Conservation (phyloP, 768 basidiomycete species). For the Phanerochaete sordida region DNA sequence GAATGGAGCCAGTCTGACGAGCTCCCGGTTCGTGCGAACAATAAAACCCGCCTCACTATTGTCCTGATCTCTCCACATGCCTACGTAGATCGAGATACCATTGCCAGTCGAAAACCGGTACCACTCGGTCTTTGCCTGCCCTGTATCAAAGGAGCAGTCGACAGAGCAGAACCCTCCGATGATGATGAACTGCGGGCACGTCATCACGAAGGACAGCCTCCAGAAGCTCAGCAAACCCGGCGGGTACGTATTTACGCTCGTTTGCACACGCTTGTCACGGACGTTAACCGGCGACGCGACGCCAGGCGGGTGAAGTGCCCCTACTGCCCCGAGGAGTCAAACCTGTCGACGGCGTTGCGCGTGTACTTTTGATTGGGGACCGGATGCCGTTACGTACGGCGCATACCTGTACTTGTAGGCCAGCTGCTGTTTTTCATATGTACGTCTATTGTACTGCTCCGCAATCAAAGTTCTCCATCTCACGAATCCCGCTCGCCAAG, state of each 20-base stretch:
- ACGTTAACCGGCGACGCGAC: not conserved
- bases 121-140: slow-evolving; percentile 96
- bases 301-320: slow-evolving; percentile 91
- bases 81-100: slow-evolving; percentile 85
- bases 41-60: slow-evolving; percentile 11
- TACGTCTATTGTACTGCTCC: slow-evolving; percentile 8
- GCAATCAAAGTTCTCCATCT: slow-evolving; percentile 6
- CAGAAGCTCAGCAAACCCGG: slow-evolving; percentile 85
- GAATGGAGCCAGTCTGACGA: slow-evolving; percentile 91
- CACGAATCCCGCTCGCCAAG: slow-evolving; percentile 4
- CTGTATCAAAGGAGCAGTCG: slow-evolving; percentile 96
- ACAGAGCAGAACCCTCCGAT: slow-evolving; percentile 93
- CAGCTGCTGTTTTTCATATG: slow-evolving; percentile 1
- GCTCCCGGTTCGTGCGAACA: slow-evolving; percentile 60
- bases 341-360: slow-evolving; percentile 48
- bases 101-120: slow-evolving; percentile 83
- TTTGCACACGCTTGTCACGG: not conserved
- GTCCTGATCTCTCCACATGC: not conserved
- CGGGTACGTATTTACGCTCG: slow-evolving; percentile 49
- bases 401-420: slow-evolving; percentile 11
- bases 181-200: slow-evolving; percentile 97
- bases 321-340: slow-evolving; percentile 87
- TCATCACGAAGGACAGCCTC: slow-evolving; percentile 89
- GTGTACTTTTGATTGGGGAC: slow-evolving; percentile 54
- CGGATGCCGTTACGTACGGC: not conserved